phyloP scores from a whole-genome alignment of 73 alveolate species.

The Paramecium primaurelia region DNA sequence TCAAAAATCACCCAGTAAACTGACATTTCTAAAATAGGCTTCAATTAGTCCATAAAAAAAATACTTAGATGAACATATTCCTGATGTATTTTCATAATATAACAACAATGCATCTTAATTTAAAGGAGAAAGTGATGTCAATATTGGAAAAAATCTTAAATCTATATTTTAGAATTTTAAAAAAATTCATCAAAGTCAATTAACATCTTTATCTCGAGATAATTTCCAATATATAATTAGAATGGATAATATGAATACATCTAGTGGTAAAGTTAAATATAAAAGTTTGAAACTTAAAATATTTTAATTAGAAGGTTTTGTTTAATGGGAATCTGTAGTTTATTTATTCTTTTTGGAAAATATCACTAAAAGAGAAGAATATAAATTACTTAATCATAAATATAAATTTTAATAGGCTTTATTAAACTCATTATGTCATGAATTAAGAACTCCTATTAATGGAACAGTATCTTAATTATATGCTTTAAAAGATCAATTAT shows the following conservation, averaged over 20 bases:
- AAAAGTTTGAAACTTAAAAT: neutral
- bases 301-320: neutral
- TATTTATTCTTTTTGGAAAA: conserved; percentile 2
- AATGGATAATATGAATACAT: neutral
- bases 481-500: neutral
- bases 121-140: neutral
- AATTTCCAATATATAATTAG: neutral
- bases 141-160: neutral
- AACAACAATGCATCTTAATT: neutral
- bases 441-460: conserved; percentile 26
- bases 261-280: neutral
- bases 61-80: neutral
- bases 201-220: neutral
- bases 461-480: neutral
- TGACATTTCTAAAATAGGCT: neutral
- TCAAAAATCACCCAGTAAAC: neutral
- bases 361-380: neutral
- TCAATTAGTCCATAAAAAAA: neutral
- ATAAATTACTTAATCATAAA: neutral
- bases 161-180: neutral
- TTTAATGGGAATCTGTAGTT: neutral
- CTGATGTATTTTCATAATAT: neutral
- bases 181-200: neutral
- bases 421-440: conserved; percentile 5
- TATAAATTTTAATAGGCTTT: neutral